Evolutionary conservation across 1,284 basidiomycete species (phyloP), one percentile per base, ranked within the genome.

Genomic region (Hymenochaete sp.): DNA sequence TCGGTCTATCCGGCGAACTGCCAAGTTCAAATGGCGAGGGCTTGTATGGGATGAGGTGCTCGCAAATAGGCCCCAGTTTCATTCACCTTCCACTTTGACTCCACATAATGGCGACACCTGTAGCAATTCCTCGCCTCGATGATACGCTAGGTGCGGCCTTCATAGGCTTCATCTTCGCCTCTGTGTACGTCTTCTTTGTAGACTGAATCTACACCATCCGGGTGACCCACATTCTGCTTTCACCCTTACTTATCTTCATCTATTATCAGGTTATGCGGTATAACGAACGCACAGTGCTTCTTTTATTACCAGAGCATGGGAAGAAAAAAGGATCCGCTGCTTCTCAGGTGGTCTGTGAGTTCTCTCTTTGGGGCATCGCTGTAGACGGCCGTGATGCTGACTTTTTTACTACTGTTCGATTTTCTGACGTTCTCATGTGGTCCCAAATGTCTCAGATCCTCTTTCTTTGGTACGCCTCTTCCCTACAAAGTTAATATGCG

Each of bases 231-330:
- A 13, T 3, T 3, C 10, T 24, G 16, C 13, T 3, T 31, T 4
- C 6, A 28, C n/a, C n/a, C 28, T 31, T 31, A 14, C 28, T 31
- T 10, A 31, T 14, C 28, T 31, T 10, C 21, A 19, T 35, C 32
- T 16, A n/a, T 35, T 16, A 31, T 31, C 8, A 59, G 58, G 19
- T 39, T 59, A 13, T 59, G 56, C 36, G 58, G 58, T 2, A 50
- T 57, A 25, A 58, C 53, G 2, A 49, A 53, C 19, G 41, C 58
- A 5, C 58, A 59, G 38, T 54, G 55, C 3, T 55, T 52, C 33
- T 52, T 54, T 21, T 59, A 58, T 46, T 59, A 49, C 41, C 52
- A 49, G 29, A 52, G 51, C 19, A 50, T 50, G n/a, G 38, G 42
- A 13, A 25, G 42, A 8, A 35, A 35, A n/a, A n/a, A 35, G 5